phyloP scores from a whole-genome alignment of 1,284 basidiomycete genomes.

The Ustilago tritici region DNA sequence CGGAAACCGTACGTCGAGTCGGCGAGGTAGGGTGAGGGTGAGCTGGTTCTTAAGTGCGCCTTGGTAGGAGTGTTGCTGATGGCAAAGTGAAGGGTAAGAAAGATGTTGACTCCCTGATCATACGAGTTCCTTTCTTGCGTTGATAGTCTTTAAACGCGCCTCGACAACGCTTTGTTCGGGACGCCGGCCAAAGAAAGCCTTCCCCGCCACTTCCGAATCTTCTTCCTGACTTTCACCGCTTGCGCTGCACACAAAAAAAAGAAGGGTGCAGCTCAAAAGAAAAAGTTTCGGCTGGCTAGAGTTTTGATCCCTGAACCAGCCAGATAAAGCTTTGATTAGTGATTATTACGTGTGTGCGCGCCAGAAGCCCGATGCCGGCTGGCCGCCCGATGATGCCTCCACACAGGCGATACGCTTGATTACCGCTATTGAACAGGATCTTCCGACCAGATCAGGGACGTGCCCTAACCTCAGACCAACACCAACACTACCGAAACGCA shows the following conservation, averaged over 20 bases:
- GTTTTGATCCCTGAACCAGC: constrained; percentile 29
- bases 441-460: constrained; percentile 4
- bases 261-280: constrained; percentile 5
- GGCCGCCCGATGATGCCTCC: constrained; percentile 22
- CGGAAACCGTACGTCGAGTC: too few species aligned
- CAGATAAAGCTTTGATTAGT: constrained; percentile 21
- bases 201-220: constrained; percentile 15
- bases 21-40: too few species aligned
- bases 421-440: constrained; percentile 9
- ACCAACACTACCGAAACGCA: background rate
- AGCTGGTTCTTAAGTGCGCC: too few species aligned
- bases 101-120: background rate
- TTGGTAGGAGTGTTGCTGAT: background rate
- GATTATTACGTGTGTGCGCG: constrained; percentile 17
- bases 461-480: background rate
- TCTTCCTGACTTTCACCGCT: background rate
- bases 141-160: background rate
- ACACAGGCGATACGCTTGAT: constrained; percentile 13
- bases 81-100: background rate
- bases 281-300: constrained; percentile 21
- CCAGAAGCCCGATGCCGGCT: background rate
- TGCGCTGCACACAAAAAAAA: background rate
- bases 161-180: constrained; percentile 5
- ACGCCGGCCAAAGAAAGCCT: background rate
- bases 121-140: background rate